Percentiles rank a stretch among this genome's conserved stretches.
These are phyloP conservation scores for Mortierella alpina DNA, from an alignment of 192 early-diverging fungal species.

Conservation along the genomic window DNA sequence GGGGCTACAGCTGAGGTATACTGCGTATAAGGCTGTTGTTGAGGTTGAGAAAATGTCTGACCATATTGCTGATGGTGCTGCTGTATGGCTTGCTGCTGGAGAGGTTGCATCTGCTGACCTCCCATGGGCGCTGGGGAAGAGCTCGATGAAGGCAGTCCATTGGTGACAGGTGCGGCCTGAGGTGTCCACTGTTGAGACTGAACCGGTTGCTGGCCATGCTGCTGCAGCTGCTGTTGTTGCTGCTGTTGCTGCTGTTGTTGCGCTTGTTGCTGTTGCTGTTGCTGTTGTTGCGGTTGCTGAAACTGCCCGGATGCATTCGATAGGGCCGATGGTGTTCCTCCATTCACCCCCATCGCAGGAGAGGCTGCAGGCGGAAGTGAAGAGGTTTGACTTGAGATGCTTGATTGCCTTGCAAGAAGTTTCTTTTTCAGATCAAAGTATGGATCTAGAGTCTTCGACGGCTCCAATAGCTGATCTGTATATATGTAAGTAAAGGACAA, in stretches of 20 bases:
- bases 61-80: constrained; percentile 4
- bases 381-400: constrained; percentile 37
- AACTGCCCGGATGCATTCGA: constrained; percentile 1
- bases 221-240: background rate
- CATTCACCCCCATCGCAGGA: constrained; percentile 12
- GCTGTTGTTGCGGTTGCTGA: background rate
- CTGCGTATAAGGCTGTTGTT: background rate
- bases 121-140: no score
- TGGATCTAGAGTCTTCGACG: background rate
- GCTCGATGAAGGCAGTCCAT: no score
- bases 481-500: background rate
- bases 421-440: background rate
- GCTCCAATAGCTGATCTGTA: constrained; percentile 39
- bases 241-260: constrained; percentile 11
- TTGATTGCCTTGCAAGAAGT: constrained; percentile 8
- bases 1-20: background rate
- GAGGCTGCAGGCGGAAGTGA: constrained; percentile 1
- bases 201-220: background rate
- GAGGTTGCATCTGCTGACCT: no score
- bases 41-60: background rate
- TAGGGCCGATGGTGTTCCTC: constrained; percentile 6
- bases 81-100: constrained; percentile 3
- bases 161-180: background rate
- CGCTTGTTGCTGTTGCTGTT: constrained; percentile 17
- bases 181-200: background rate